These are phyloP conservation scores for Fraxinus albicans DNA, from an alignment of 305 asterid species.

Conservation along the genomic window DNA sequence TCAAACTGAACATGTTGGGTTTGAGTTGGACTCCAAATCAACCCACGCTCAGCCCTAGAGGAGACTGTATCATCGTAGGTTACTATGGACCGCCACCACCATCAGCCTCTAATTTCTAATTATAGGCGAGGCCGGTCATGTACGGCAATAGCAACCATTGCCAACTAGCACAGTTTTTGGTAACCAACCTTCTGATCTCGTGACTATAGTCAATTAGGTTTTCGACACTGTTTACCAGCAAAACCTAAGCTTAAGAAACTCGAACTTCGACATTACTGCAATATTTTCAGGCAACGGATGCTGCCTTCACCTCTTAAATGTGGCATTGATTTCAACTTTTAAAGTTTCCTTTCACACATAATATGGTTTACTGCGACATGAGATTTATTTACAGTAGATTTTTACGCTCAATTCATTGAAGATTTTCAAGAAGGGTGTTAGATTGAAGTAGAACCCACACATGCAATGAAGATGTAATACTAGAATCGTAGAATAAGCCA, in stretches of 20 bases:
- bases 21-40: too few species aligned
- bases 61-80: not conserved
- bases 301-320: not conserved
- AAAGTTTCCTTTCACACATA: not conserved
- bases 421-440: not conserved
- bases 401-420: not conserved
- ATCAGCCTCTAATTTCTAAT: not conserved
- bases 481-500: not conserved
- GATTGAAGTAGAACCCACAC: not conserved
- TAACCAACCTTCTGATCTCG: not conserved
- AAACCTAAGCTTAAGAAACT: not conserved
- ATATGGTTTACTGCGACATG: not conserved
- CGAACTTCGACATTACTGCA: not conserved
- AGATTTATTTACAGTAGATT: not conserved
- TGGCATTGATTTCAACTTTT: not conserved
- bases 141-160: not conserved
- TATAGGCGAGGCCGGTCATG: not conserved
- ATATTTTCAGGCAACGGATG: not conserved
- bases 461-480: not conserved
- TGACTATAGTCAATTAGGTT: not conserved
- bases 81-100: not conserved
- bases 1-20: too few species aligned
- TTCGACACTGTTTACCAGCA: not conserved
- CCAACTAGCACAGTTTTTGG: not conserved
- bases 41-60: too few species aligned